Evolutionary conservation across 2,329 filamentous ascomycete genomes (phyloP).

Genomic region (Alternaria sp.): DNA sequence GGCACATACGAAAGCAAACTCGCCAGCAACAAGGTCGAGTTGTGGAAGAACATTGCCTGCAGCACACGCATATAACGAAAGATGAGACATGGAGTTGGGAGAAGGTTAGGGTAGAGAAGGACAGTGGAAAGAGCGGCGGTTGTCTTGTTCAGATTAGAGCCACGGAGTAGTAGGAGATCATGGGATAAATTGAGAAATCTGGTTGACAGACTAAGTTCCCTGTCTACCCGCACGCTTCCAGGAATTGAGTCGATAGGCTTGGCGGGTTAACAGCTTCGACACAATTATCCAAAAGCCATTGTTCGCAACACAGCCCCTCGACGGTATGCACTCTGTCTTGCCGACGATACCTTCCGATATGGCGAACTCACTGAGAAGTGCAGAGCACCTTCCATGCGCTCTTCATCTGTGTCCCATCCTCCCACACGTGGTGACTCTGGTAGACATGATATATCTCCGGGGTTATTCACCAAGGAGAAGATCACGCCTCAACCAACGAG

Average conservation of each 20-base stretch:
- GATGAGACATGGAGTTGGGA: no score
- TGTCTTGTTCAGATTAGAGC: not conserved
- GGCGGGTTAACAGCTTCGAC: not conserved
- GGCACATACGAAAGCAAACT: no score
- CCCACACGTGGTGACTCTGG: not conserved
- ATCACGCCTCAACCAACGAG: not conserved
- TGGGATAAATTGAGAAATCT: no score
- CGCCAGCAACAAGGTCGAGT: no score
- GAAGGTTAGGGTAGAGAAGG: not conserved
- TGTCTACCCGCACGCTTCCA: not conserved
- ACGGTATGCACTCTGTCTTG: not conserved
- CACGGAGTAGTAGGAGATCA: no score
- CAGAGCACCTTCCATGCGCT: not conserved
- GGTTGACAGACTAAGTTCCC: not conserved
- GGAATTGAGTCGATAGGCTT: not conserved
- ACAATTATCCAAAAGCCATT: not conserved
- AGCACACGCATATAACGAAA: no score
- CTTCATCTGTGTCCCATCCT: not conserved
- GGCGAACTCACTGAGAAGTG: not conserved
- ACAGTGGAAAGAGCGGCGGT: not conserved
- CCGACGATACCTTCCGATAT: not conserved
- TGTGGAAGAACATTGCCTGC: no score
- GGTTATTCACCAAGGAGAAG: not conserved
- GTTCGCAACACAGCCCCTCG: not conserved
- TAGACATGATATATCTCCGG: not conserved